Conservation (phyloP, 2,329 filamentous ascomycete species). For the Monosporascus sp. region DNA sequence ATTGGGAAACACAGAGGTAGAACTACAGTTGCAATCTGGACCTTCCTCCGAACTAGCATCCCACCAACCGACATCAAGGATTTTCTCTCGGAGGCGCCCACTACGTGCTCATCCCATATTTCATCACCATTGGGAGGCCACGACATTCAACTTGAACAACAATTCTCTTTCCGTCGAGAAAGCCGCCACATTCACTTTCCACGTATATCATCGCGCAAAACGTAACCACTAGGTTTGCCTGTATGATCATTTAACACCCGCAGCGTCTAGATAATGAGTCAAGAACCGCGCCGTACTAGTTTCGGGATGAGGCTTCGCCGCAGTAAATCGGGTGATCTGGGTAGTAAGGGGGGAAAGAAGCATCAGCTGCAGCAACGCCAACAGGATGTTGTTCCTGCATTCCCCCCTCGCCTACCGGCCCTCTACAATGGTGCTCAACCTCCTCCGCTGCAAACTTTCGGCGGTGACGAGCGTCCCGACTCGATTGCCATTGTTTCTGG, state of each 20-base stretch:
- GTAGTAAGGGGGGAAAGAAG: conserved; percentile 42
- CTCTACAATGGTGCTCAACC: conserved; percentile 35
- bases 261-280: conserved; percentile 23
- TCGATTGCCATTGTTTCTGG: conserved; percentile 28
- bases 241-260: neutral
- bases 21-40: neutral
- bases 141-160: too few species aligned
- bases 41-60: neutral
- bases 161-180: too few species aligned
- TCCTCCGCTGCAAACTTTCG: conserved; percentile 29
- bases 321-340: conserved; percentile 50
- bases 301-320: conserved; percentile 50
- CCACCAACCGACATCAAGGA: neutral
- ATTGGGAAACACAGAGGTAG: neutral
- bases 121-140: neutral
- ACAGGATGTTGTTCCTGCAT: conserved; percentile 48
- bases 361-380: conserved; percentile 49
- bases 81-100: neutral
- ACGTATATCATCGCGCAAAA: neutral
- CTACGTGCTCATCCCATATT: neutral
- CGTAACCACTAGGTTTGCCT: neutral
- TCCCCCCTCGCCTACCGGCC: conserved; percentile 54
- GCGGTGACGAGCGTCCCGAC: conserved; percentile 28
- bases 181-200: neutral
- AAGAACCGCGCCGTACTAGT: conserved; percentile 39